phyloP scores from a whole-genome alignment of 2,329 filamentous ascomycete genomes.

The Fusarium heterosporum region DNA sequence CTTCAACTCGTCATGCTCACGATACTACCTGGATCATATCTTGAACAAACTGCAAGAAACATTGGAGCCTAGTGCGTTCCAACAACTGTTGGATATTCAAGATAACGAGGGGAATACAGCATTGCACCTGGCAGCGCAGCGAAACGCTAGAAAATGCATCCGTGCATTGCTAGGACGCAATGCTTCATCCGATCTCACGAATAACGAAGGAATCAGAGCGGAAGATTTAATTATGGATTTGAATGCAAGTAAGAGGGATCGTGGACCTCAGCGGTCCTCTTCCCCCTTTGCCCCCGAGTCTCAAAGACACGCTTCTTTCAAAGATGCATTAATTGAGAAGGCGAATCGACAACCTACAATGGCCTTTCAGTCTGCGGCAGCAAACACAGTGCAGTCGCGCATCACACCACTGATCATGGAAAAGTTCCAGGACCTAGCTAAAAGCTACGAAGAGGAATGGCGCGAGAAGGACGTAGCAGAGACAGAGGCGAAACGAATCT shows the following conservation, averaged over 20 bases:
- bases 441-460: slow-evolving; percentile 79
- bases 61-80: slow-evolving; percentile 79
- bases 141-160: slow-evolving; percentile 89
- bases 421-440: slow-evolving; percentile 77
- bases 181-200: slow-evolving; percentile 84
- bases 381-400: slow-evolving; percentile 75
- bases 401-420: slow-evolving; percentile 77
- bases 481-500: slow-evolving; percentile 73
- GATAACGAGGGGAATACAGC: slow-evolving; percentile 93
- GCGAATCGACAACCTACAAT: slow-evolving; percentile 56
- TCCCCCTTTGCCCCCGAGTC: slow-evolving; percentile 75
- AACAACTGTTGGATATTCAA: slow-evolving; percentile 81
- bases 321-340: slow-evolving; percentile 61
- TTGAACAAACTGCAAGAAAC: slow-evolving; percentile 87
- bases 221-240: slow-evolving; percentile 84
- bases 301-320: slow-evolving; percentile 65
- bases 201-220: slow-evolving; percentile 83
- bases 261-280: slow-evolving; percentile 79
- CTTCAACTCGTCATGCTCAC: slow-evolving; percentile 87
- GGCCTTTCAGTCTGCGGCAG: slow-evolving; percentile 71
- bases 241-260: slow-evolving; percentile 76
- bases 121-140: slow-evolving; percentile 77
- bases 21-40: slow-evolving; percentile 93
- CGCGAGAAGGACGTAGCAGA: slow-evolving; percentile 78
- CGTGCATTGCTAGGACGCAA: slow-evolving; percentile 83